Conservation (phyloP, 1,284 basidiomycete genomes). For the Erythrobasidium hasegawianum region DNA sequence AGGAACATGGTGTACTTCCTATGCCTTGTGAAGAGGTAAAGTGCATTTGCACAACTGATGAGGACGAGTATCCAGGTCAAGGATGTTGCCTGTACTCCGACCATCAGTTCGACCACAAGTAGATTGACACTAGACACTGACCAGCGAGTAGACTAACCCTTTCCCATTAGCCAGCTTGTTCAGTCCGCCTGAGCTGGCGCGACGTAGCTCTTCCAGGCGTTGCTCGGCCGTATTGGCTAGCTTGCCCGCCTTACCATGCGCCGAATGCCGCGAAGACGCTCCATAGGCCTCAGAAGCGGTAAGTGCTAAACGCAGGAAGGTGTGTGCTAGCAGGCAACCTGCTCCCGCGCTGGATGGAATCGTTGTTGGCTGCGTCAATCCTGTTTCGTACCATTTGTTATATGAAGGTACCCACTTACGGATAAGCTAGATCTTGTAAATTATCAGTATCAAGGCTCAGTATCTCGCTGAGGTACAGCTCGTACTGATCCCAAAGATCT, state of each 20-base stretch:
- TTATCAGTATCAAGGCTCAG: constrained; percentile 12
- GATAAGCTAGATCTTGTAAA: constrained; percentile 20
- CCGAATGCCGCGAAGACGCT: neutral
- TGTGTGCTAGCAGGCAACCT: constrained; percentile 10
- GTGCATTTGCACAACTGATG: constrained; percentile 44
- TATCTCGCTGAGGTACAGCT: constrained; percentile 13
- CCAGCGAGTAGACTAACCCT: constrained; percentile 7
- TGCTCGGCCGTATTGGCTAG: constrained; percentile 23
- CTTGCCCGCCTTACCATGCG: constrained; percentile 1
- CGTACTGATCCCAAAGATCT: constrained; percentile 29
- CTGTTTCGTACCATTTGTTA: no score
- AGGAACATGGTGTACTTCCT: constrained; percentile 47
- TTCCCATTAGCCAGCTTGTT: constrained; percentile 1
- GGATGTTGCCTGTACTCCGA: neutral
- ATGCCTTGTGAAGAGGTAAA: constrained; percentile 45
- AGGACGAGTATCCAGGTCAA: constrained; percentile 40
- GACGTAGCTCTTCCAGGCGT: constrained; percentile 21
- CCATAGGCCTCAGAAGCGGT: constrained; percentile 2
- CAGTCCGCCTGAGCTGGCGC: constrained; percentile 7
- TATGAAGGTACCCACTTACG: constrained; percentile 2
- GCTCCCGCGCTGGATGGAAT: neutral
- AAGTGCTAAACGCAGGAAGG: constrained; percentile 13
- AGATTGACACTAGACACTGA: neutral
- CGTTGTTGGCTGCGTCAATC: neutral
- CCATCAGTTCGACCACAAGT: no score